Base-by-base conservation (phyloP, 306 rosid genomes). In the Delonix regia region DNA sequence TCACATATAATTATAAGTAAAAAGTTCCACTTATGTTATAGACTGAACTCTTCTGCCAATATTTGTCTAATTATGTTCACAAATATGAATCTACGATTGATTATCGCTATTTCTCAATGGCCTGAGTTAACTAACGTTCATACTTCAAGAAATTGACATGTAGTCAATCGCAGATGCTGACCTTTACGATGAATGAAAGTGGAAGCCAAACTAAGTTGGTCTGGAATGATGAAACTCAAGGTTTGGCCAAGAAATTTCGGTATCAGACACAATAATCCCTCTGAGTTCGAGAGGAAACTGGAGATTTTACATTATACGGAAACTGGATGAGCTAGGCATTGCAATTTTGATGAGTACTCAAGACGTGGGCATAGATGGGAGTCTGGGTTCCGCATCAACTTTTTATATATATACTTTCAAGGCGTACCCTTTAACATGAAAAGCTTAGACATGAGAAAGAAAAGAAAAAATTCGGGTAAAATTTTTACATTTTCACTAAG, bases 181-280 rank as follows among this genome's bases (percentile, higher is more conserved):
- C 97, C 53, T 92, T 90, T 77, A 92, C 93, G 74, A 83, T 19
- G 75, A 87, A 87, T 27, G 86, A 80, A 69, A 83, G 80, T 42
- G 93, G 88, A 83, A 79, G 85, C 68, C 99, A 89, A 86, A 89
- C 97, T 60, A 92, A 84, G 91, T 85, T 92, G 81, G 90, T 89
- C 62, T 92, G 99, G 97, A 86, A 88, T 64, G 88, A 86, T 60
- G 84, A 78, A 73, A 71, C 67, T 18, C 79, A 67, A 34, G 52
- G 80, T 52, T 59, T 22, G 30, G 74, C 79, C 33, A 80, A 83
- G 62, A 84, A 80, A 81, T 81, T 41, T 53, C 67, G 81, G 76
- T 57, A 75, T 63, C 87, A 80, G 81, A 61, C 73, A 38, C 74
- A 76, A 49, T 71, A 64, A 56, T 77, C 64, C 4, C 36, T 75